Conservation (phyloP, 306 rosid genomes). For the Boehmeria nivea region DNA sequence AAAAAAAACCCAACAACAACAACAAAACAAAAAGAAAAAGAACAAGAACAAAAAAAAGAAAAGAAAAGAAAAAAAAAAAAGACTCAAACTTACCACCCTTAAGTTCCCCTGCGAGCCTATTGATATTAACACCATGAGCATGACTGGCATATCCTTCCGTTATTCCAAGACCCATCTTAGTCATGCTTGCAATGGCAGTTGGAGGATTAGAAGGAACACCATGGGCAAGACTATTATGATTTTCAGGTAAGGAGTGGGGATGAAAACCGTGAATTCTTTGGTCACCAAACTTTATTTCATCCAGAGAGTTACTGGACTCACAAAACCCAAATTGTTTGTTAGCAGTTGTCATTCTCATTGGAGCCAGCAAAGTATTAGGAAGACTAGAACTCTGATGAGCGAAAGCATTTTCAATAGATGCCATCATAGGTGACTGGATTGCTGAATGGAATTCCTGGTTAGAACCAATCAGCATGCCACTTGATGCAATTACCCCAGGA, state of each 20-base stretch:
- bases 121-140: constrained; percentile 38
- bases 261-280: constrained; percentile 43
- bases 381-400: constrained; percentile 41
- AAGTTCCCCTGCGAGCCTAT: constrained; percentile 49
- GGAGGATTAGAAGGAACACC: constrained; percentile 41
- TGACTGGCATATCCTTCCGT: constrained; percentile 50
- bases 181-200: constrained; percentile 35
- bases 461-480: constrained; percentile 47
- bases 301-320: constrained; percentile 37
- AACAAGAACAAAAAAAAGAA: background rate
- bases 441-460: constrained; percentile 47
- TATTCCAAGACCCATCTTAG: constrained; percentile 46
- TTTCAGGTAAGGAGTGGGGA: constrained; percentile 72
- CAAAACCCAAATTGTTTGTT: constrained; percentile 31
- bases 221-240: constrained; percentile 48
- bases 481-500: constrained; percentile 45
- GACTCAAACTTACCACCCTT: constrained; percentile 56
- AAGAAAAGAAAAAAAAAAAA: too few species aligned
- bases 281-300: constrained; percentile 37
- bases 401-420: constrained; percentile 36
- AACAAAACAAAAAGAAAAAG: background rate
- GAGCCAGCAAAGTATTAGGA: constrained; percentile 32
- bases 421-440: constrained; percentile 31
- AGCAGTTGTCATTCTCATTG: constrained; percentile 40
- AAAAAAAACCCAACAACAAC: too few species aligned